A percentile compares a stretch with the other conserved stretches of the same genome.
Conservation (phyloP, 805 yeast species). For the Ogataea siamensis region DNA sequence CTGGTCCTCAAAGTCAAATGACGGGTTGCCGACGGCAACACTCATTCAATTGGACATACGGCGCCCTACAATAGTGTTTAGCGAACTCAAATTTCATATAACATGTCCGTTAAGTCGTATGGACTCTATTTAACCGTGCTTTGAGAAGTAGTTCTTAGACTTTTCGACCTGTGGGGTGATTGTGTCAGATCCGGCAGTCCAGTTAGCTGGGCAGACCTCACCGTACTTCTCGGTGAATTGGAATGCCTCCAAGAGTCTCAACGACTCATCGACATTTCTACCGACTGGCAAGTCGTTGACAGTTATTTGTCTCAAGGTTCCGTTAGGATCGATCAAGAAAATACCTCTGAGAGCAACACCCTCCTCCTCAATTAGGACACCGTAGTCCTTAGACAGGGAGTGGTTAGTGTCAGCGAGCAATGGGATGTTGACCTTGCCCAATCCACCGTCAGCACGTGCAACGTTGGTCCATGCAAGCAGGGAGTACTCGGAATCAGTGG, state of each 20-base stretch:
- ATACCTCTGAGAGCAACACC: conserved; percentile 98
- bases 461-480: conserved; percentile 98
- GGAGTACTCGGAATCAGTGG: conserved; percentile 98
- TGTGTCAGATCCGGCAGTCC: conserved; percentile 94
- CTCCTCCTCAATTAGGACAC: conserved; percentile 93
- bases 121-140: conserved; percentile 32
- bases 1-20: conserved; percentile 5
- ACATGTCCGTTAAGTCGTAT: neutral
- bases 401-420: conserved; percentile 96
- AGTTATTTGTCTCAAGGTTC: conserved; percentile 92
- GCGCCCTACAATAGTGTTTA: too few species aligned
- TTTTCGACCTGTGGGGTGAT: conserved; percentile 78
- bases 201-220: conserved; percentile 99
- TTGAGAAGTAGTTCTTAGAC: conserved; percentile 76
- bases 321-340: conserved; percentile 96
- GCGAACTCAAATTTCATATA: neutral
- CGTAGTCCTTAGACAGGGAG: conserved; percentile 91
- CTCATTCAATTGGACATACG: too few species aligned
- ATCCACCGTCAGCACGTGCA: conserved; percentile 96
- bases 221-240: conserved; percentile 99
- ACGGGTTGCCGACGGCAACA: too few species aligned
- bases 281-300: conserved; percentile 99
- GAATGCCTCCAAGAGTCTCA: conserved; percentile 98
- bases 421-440: conserved; percentile 93
- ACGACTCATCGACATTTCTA: conserved; percentile 96